These are phyloP conservation scores for Dioszegia hungarica DNA, from an alignment of 768 basidiomycete species.

Conservation along the genomic window DNA sequence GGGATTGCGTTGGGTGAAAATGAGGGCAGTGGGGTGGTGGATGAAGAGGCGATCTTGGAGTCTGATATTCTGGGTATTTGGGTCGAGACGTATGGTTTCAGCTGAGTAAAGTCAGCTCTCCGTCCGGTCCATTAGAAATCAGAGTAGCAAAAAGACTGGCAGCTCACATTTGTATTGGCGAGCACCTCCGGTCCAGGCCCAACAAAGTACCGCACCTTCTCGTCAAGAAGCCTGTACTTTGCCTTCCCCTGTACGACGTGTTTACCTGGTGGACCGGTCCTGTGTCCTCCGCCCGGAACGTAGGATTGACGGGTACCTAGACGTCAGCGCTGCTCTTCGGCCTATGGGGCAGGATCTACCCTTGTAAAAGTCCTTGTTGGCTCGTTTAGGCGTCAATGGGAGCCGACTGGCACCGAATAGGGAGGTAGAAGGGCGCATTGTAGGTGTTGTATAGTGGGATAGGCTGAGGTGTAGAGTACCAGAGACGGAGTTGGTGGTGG, in stretches of 20 bases:
- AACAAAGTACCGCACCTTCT: conserved; percentile 75
- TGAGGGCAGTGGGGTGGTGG: conserved; percentile 6
- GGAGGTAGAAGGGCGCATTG: conserved; percentile 37
- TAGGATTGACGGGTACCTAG: conserved; percentile 76
- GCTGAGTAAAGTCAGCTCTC: conserved; percentile 5
- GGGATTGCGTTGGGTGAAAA: conserved; percentile 7
- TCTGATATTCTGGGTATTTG: neutral
- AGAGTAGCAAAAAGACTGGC: neutral
- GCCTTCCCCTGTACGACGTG: conserved; percentile 68
- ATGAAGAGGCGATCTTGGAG: conserved; percentile 4
- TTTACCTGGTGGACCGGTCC: conserved; percentile 83
- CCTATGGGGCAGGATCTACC: conserved; percentile 58
- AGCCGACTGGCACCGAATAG: conserved; percentile 62
- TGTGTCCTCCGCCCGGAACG: conserved; percentile 69
- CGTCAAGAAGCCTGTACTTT: conserved; percentile 75
- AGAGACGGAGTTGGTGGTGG: neutral
- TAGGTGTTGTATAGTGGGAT: neutral
- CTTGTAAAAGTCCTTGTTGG: conserved; percentile 96
- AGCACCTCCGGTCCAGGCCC: conserved; percentile 56
- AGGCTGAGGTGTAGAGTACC: neutral
- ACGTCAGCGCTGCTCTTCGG: neutral
- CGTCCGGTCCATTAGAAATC: neutral
- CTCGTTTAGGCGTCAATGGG: conserved; percentile 76
- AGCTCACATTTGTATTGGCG: conserved; percentile 34
- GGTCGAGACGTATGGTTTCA: conserved; percentile 20